phyloP scores from a whole-genome alignment of 2,329 filamentous ascomycete species.

The Trichoderma atroviride region DNA sequence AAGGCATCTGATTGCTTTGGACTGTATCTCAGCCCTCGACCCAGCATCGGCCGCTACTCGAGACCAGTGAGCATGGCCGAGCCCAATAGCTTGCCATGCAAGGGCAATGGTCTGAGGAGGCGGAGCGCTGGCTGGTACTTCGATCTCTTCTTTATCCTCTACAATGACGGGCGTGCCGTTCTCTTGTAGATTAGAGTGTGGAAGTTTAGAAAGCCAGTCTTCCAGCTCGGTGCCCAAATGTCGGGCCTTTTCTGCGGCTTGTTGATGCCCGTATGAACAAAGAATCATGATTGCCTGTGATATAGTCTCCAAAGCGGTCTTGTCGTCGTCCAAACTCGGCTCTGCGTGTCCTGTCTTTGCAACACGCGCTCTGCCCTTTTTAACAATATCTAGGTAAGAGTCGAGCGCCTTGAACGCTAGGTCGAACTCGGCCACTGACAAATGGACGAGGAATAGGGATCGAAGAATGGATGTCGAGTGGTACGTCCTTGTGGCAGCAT shows the following conservation, averaged over 20 bases:
- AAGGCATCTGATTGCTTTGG: slow-evolving; percentile 75
- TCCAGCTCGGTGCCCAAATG: slow-evolving; percentile 72
- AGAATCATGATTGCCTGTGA: slow-evolving; percentile 78
- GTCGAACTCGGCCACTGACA: slow-evolving; percentile 87
- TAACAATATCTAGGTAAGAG: slow-evolving; percentile 87
- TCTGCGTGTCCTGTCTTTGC: slow-evolving; percentile 76
- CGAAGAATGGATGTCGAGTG: slow-evolving; percentile 89
- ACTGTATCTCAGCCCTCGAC: slow-evolving; percentile 71
- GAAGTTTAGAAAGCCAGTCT: slow-evolving; percentile 69
- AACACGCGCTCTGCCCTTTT: slow-evolving; percentile 79
- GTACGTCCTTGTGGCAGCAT: slow-evolving; percentile 88
- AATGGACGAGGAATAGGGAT: slow-evolving; percentile 83
- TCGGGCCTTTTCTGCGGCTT: slow-evolving; percentile 78
- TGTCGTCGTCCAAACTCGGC: slow-evolving; percentile 75
- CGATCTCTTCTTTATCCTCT: slow-evolving; percentile 34
- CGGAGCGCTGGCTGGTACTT: slow-evolving; percentile 49
- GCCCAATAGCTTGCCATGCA: slow-evolving; percentile 82
- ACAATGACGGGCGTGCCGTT: slow-evolving; percentile 36
- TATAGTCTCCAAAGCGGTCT: slow-evolving; percentile 74
- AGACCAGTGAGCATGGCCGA: slow-evolving; percentile 87
- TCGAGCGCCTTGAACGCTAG: slow-evolving; percentile 88
- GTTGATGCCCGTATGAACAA: slow-evolving; percentile 75
- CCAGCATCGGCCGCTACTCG: slow-evolving; percentile 76
- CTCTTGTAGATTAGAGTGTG: slow-evolving; percentile 37
- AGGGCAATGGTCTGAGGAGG: slow-evolving; percentile 65